A percentile compares a stretch with the other conserved stretches of the same genome.
phyloP scores from a whole-genome alignment of 495 filamentous ascomycete genomes.

The Cryomyces antarcticus region DNA sequence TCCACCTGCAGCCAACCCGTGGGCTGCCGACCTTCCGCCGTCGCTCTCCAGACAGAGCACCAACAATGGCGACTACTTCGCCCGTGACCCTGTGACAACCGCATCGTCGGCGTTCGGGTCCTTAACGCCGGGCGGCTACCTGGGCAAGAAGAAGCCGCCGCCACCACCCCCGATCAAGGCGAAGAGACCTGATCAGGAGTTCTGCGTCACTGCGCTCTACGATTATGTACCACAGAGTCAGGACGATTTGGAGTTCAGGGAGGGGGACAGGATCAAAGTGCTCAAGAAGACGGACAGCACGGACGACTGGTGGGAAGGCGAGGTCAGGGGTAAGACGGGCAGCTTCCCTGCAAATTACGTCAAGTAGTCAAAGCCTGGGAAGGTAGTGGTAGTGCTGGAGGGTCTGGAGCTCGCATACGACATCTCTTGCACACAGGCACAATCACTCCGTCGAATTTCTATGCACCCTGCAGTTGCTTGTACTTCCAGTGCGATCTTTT shows the following conservation, averaged over 20 bases:
- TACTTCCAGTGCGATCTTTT: too few species aligned
- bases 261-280: slow-evolving; percentile 72
- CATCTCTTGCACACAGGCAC: too few species aligned
- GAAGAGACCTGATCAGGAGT: slow-evolving; percentile 34
- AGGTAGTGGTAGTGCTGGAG: too few species aligned
- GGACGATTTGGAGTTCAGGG: slow-evolving; percentile 62
- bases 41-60: too few species aligned
- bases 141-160: slow-evolving; percentile 39
- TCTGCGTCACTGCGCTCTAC: slow-evolving; percentile 65
- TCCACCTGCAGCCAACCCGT: too few species aligned
- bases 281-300: slow-evolving; percentile 65
- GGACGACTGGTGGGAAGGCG: slow-evolving; percentile 94
- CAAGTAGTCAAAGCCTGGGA: too few species aligned
- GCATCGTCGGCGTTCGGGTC: too few species aligned
- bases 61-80: not conserved
- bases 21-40: slow-evolving; percentile 13
- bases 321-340: slow-evolving; percentile 51
- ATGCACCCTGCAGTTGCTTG: too few species aligned
- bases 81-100: slow-evolving; percentile 2
- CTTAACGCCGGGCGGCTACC: too few species aligned
- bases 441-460: too few species aligned
- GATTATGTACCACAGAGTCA: slow-evolving; percentile 50
- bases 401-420: too few species aligned
- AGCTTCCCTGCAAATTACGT: slow-evolving; percentile 89
- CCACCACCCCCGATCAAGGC: slow-evolving; percentile 55